Evolutionary conservation across 1,284 basidiomycete species (phyloP).

Genomic region (Testicularia cyperi): DNA sequence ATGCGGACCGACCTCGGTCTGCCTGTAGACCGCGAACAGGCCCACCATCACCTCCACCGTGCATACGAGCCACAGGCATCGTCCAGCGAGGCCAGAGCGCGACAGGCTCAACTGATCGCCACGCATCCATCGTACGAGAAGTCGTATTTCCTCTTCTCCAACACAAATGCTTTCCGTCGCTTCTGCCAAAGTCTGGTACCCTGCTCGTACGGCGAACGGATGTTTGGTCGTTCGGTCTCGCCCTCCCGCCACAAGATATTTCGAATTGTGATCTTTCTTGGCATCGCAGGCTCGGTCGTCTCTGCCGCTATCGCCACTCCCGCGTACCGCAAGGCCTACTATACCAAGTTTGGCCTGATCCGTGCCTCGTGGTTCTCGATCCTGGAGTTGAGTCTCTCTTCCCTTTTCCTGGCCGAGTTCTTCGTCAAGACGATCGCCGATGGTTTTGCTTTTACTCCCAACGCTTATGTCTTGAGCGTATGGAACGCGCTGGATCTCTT

Average conservation of each 20-base stretch:
- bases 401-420: constrained; percentile 80
- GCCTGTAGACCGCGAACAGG: constrained; percentile 6
- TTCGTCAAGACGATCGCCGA: constrained; percentile 89
- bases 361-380: constrained; percentile 85
- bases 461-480: constrained; percentile 85
- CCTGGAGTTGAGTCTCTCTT: constrained; percentile 74
- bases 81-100: constrained; percentile 72
- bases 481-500: constrained; percentile 92
- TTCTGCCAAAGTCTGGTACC: constrained; percentile 82
- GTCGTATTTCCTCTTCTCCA: constrained; percentile 85
- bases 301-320: constrained; percentile 85
- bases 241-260: constrained; percentile 71
- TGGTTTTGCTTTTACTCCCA: constrained; percentile 81
- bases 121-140: constrained; percentile 88
- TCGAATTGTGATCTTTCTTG: constrained; percentile 73
- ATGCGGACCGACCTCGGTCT: constrained; percentile 57
- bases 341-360: constrained; percentile 66
- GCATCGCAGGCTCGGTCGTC: constrained; percentile 81
- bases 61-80: constrained; percentile 60
- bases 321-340: constrained; percentile 77
- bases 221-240: constrained; percentile 62
- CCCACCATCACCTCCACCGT: constrained; percentile 26
- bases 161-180: constrained; percentile 73
- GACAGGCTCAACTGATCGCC: constrained; percentile 82
- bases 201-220: constrained; percentile 78